Evolutionary conservation across 2,329 filamentous ascomycete genomes (phyloP).

Genomic region (Colletotrichum liaoningense): DNA sequence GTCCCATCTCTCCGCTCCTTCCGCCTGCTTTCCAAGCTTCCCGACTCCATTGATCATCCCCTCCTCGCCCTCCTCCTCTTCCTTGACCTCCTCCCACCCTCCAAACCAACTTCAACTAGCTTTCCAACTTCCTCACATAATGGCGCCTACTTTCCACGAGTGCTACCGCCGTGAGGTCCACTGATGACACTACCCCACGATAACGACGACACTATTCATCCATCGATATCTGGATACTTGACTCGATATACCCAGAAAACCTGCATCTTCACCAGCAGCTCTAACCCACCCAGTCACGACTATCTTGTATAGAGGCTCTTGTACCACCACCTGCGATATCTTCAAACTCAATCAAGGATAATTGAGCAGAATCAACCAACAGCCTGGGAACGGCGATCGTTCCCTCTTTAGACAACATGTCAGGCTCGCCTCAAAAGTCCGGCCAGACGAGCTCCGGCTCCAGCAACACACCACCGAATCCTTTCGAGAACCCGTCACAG

Average conservation of each 20-base stretch:
- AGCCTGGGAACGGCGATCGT: conserved; percentile 12
- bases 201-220: background rate
- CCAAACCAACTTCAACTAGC: background rate
- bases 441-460: conserved; percentile 25
- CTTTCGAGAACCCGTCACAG: conserved; percentile 14
- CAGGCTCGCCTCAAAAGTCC: conserved; percentile 8
- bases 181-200: background rate
- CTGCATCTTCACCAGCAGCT: conserved; percentile 1
- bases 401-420: conserved; percentile 21
- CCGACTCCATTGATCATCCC: conserved; percentile 26
- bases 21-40: conserved; percentile 25
- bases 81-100: background rate
- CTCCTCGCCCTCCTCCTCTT: conserved; percentile 7
- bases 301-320: background rate
- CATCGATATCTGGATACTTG: background rate
- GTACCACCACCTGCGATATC: background rate
- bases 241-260: background rate
- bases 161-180: conserved; percentile 29
- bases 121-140: conserved; percentile 10
- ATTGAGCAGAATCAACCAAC: background rate
- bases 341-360: background rate
- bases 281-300: background rate
- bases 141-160: conserved; percentile 24
- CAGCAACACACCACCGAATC: background rate
- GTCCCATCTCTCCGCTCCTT: conserved; percentile 29